Percentiles rank a stretch among this genome's conserved stretches.
phyloP scores from a whole-genome alignment of 2,329 filamentous ascomycete species.

The Aspergillus fumigatus region DNA sequence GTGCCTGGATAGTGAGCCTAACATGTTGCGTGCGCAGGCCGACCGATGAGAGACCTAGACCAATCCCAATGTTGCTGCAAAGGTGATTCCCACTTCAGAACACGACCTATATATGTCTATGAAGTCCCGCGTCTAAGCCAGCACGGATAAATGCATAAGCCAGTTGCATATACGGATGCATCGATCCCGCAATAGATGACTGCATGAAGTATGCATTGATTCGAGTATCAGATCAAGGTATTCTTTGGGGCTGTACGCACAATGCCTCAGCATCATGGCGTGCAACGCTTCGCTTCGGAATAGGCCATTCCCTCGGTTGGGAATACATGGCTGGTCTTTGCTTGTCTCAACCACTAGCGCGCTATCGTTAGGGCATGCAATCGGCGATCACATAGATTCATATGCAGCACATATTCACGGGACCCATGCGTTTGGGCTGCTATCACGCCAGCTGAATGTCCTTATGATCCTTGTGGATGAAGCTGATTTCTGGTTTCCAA shows the following conservation, averaged over 20 bases:
- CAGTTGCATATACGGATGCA: not conserved
- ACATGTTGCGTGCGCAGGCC: slow-evolving; percentile 35
- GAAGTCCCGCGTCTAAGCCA: not conserved
- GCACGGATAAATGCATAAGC: not conserved
- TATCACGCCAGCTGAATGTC: too few species aligned
- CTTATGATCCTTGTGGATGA: not conserved
- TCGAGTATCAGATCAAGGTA: not conserved
- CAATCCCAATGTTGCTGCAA: slow-evolving; percentile 28
- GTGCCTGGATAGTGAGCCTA: slow-evolving; percentile 41
- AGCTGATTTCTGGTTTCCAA: not conserved
- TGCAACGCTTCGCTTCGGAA: too few species aligned
- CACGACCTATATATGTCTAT: not conserved
- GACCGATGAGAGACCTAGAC: slow-evolving; percentile 32
- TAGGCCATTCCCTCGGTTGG: too few species aligned
- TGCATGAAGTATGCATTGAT: not conserved
- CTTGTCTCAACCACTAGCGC: too few species aligned
- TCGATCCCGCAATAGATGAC: not conserved
- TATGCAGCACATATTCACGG: too few species aligned
- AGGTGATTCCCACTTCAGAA: slow-evolving; percentile 34
- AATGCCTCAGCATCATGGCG: not conserved
- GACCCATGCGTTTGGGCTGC: too few species aligned
- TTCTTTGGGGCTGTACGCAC: not conserved
- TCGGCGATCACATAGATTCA: too few species aligned
- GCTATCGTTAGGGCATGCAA: too few species aligned
- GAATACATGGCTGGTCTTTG: too few species aligned